phyloP scores from a whole-genome alignment of 176 grass and related monocot species.

The Pharus latifolius region DNA sequence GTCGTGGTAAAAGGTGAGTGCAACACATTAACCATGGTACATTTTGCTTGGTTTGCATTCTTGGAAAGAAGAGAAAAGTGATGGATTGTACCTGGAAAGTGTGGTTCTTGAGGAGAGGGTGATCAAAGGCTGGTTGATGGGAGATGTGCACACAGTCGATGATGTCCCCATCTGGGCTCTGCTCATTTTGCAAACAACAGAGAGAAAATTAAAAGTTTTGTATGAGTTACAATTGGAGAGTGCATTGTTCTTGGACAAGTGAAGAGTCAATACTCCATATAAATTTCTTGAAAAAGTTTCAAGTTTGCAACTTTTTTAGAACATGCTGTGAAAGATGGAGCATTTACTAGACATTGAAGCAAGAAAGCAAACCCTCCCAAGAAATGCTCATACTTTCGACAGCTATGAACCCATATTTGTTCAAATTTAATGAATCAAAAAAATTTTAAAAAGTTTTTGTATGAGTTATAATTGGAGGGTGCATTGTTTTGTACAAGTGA shows the following conservation, averaged over 20 bases:
- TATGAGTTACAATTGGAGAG: neutral
- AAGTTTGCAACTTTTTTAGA: neutral
- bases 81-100: conserved; percentile 35
- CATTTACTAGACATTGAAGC: neutral
- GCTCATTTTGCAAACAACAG: neutral
- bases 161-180: conserved; percentile 68
- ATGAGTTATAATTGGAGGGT: neutral
- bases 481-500: neutral
- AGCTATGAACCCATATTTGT: too few relatives aligned
- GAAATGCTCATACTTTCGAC: too few relatives aligned
- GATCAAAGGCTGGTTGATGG: conserved; percentile 66
- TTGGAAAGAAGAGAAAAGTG: neutral
- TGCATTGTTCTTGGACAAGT: neutral
- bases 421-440: neutral
- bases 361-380: neutral
- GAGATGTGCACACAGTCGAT: conserved; percentile 71
- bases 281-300: neutral
- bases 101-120: conserved; percentile 67
- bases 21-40: neutral
- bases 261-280: neutral
- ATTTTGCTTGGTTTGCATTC: neutral
- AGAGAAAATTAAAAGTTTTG: neutral
- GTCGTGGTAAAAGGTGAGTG: neutral
- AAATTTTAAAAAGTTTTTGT: neutral
- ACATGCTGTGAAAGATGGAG: neutral